A percentile compares a stretch with the other conserved stretches of the same genome.
phyloP scores from a whole-genome alignment of 345 rosid species.

The Acer yangbiense region DNA sequence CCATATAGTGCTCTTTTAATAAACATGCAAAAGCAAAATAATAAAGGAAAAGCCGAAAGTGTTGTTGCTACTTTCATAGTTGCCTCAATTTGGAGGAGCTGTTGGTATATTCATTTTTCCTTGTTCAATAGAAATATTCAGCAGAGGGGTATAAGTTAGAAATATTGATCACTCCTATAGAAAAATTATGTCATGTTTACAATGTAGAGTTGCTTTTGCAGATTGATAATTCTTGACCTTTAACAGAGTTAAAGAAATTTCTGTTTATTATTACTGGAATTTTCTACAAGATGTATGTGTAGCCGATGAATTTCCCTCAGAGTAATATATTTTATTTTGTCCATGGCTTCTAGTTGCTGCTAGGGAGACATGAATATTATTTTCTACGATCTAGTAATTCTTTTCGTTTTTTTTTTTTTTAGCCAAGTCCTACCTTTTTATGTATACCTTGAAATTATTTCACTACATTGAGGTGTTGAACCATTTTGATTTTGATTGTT shows the following conservation, averaged over 20 bases:
- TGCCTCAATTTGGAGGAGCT: background rate
- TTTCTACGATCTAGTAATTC: background rate
- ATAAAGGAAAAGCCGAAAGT: background rate
- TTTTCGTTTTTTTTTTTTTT: background rate
- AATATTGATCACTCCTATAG: background rate
- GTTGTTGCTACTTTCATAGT: background rate
- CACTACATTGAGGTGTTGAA: slow-evolving; percentile 7
- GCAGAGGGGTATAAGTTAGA: background rate
- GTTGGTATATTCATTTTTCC: background rate
- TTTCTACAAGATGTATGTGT: background rate
- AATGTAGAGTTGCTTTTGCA: background rate
- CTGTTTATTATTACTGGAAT: background rate
- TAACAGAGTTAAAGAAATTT: background rate
- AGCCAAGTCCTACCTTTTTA: background rate
- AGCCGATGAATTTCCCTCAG: background rate
- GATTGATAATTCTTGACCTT: background rate
- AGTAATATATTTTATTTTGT: background rate
- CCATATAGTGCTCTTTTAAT: background rate
- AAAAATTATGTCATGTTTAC: background rate
- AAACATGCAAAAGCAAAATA: background rate
- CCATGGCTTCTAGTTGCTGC: background rate
- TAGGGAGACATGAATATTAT: background rate
- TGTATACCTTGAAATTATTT: background rate
- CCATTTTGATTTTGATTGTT: slow-evolving; percentile 6
- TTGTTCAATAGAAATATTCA: background rate